These are phyloP conservation scores for Suhomyces kunorum DNA, from an alignment of 1,139 yeast genomes.

Conservation along the genomic window DNA sequence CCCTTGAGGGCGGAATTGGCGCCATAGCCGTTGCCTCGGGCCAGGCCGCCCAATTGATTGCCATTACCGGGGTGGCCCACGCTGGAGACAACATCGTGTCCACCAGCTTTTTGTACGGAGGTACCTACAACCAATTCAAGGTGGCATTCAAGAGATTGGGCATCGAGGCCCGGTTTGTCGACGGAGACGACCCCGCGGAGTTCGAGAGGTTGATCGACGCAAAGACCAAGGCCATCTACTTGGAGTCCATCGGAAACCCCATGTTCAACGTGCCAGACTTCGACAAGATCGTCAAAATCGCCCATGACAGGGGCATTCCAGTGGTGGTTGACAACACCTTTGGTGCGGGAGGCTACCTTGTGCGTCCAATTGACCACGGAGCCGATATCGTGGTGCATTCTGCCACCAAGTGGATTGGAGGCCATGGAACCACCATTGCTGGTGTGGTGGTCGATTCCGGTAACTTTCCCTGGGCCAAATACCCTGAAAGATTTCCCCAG, in stretches of 20 bases:
- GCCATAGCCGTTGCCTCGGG: constrained; percentile 93
- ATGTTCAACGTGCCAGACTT: constrained; percentile 91
- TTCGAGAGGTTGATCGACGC: constrained; percentile 75
- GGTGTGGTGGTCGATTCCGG: constrained; percentile 92
- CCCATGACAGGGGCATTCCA: constrained; percentile 88
- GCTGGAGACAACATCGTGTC: constrained; percentile 87
- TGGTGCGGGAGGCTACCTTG: constrained; percentile 93
- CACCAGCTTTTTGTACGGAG: constrained; percentile 90
- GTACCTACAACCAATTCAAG: constrained; percentile 93
- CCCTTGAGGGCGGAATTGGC: constrained; percentile 88
- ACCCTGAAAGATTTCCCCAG: constrained; percentile 88
- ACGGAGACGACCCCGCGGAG: constrained; percentile 71
- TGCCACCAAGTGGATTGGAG: constrained; percentile 98
- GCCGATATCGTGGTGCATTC: constrained; percentile 87
- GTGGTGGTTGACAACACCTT: constrained; percentile 96
- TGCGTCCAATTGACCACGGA: constrained; percentile 84
- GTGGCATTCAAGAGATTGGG: constrained; percentile 89
- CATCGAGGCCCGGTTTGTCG: constrained; percentile 78
- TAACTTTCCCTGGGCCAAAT: constrained; percentile 85
- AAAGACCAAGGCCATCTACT: constrained; percentile 83
- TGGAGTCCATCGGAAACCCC: constrained; percentile 95
- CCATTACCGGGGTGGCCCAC: constrained; percentile 81
- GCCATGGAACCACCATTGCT: constrained; percentile 94
- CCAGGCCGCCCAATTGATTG: constrained; percentile 90
- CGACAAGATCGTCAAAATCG: constrained; percentile 69